Evolutionary conservation across 1,139 yeast genomes (phyloP).

Genomic region (Yamadazyma oceani): DNA sequence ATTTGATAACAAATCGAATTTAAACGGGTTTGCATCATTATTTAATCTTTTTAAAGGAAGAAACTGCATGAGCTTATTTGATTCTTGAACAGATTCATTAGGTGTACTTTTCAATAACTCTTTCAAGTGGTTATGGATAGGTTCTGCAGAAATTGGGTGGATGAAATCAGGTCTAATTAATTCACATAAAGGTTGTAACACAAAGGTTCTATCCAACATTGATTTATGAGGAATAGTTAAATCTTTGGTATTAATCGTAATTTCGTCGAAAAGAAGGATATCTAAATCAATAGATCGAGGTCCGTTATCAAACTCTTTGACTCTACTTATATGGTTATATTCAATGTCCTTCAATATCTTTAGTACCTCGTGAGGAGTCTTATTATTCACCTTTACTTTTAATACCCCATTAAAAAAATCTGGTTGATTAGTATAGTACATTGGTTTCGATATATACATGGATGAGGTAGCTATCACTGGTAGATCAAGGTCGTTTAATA

Average conservation of each 20-base stretch:
- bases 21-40: constrained; percentile 24
- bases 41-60: constrained; percentile 42
- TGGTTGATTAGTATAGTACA: constrained; percentile 82
- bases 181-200: constrained; percentile 84
- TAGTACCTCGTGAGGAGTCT: constrained; percentile 66
- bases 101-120: constrained; percentile 47
- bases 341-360: constrained; percentile 71
- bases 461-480: constrained; percentile 66
- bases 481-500: constrained; percentile 46
- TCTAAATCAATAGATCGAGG: constrained; percentile 91
- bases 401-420: constrained; percentile 84
- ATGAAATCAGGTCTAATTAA: constrained; percentile 59
- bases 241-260: constrained; percentile 52
- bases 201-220: constrained; percentile 89
- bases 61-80: constrained; percentile 42
- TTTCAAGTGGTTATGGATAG: constrained; percentile 65
- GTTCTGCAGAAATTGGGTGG: constrained; percentile 86
- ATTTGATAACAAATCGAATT: constrained; percentile 38
- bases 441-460: constrained; percentile 84
- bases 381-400: constrained; percentile 49
- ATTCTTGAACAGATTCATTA: constrained; percentile 43
- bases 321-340: constrained; percentile 66
- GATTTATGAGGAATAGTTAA: constrained; percentile 82
- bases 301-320: constrained; percentile 81
- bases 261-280: constrained; percentile 69